A percentile compares a stretch with the other conserved stretches of the same genome.
phyloP scores from a whole-genome alignment of 495 filamentous ascomycete species.

The Penicillium soppii region DNA sequence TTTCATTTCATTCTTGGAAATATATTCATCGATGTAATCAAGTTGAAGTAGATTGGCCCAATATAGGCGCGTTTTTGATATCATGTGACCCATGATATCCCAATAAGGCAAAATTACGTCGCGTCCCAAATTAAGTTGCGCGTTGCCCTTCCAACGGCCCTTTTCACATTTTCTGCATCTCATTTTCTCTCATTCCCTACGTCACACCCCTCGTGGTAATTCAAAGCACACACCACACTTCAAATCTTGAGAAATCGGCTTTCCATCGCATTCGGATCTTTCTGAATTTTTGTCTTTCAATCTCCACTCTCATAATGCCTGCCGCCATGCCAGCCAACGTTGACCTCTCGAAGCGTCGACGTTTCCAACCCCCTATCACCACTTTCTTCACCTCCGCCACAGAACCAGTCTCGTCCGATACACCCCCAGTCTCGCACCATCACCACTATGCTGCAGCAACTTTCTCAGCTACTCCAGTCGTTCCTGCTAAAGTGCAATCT shows the following conservation, averaged over 20 bases:
- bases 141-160: too few species aligned
- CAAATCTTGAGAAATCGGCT: not conserved
- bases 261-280: too few species aligned
- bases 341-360: conserved; percentile 39
- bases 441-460: conserved; percentile 43
- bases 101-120: too few species aligned
- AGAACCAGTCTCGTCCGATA: conserved; percentile 9
- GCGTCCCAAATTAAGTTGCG: too few species aligned
- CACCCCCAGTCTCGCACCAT: conserved; percentile 32
- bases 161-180: conserved; percentile 12
- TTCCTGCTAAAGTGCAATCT: conserved; percentile 67
- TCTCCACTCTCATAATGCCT: conserved; percentile 11
- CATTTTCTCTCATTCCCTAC: too few species aligned
- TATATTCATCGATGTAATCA: too few species aligned
- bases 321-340: conserved; percentile 17
- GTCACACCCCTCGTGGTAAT: too few species aligned
- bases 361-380: conserved; percentile 50
- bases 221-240: not conserved
- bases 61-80: too few species aligned
- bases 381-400: conserved; percentile 36
- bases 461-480: conserved; percentile 42
- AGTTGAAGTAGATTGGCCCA: too few species aligned
- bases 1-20: too few species aligned
- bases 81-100: too few species aligned
- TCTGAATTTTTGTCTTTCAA: too few species aligned